Conservation (phyloP, 768 basidiomycete species). For the Crucibulum laeve region DNA sequence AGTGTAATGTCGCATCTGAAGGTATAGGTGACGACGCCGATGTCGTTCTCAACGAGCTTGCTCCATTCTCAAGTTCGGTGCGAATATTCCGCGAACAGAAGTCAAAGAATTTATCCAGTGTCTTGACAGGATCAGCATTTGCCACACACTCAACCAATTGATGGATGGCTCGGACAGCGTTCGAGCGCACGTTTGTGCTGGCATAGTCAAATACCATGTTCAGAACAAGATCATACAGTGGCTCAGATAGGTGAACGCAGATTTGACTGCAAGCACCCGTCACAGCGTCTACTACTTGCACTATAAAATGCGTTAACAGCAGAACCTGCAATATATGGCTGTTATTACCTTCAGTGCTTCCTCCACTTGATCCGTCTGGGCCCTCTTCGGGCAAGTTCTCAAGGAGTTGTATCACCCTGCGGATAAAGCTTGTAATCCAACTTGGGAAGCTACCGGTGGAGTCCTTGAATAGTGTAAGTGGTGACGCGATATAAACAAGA, state of each 20-base stretch:
- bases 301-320: slow-evolving; percentile 26
- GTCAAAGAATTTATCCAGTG: slow-evolving; percentile 73
- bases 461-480: slow-evolving; percentile 28
- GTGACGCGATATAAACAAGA: neutral
- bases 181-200: slow-evolving; percentile 75
- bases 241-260: slow-evolving; percentile 68
- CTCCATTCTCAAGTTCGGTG: slow-evolving; percentile 79
- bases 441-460: slow-evolving; percentile 73
- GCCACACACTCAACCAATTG: slow-evolving; percentile 84
- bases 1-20: slow-evolving; percentile 83
- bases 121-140: slow-evolving; percentile 73
- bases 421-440: slow-evolving; percentile 81
- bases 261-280: slow-evolving; percentile 74
- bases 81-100: slow-evolving; percentile 69
- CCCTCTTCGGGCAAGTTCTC: slow-evolving; percentile 88
- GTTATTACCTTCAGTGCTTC: slow-evolving; percentile 55
- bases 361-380: slow-evolving; percentile 54
- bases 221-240: slow-evolving; percentile 74
- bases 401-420: slow-evolving; percentile 72
- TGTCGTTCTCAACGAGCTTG: slow-evolving; percentile 70
- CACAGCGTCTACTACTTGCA: slow-evolving; percentile 74
- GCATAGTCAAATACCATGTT: slow-evolving; percentile 84
- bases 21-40: slow-evolving; percentile 64
- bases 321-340: neutral
- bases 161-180: slow-evolving; percentile 83